Base-by-base conservation (phyloP, 768 basidiomycete species). In the Lactifluus rugatus region DNA sequence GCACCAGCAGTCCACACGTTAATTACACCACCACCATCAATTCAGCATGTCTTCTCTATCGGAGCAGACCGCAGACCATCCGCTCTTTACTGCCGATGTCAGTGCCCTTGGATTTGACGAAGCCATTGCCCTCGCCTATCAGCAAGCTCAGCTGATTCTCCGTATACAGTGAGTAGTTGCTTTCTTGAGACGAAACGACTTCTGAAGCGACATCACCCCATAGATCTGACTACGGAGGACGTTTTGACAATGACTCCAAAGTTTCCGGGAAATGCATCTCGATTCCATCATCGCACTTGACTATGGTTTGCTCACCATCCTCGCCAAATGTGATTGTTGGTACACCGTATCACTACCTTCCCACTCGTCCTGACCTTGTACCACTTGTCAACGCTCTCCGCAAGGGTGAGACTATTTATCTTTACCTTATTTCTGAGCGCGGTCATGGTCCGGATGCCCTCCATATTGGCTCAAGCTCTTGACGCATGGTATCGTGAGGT, bases 371-470 rank as follows among this genome's bases (percentile, higher is more conserved):
- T 5, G 80, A 82, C 62, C 69, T 82, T 23, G 70, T 69, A 45
- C 74, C 76, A 5, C 69, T 81, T 5, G 73, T 82, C 7, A 70
- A 80, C 47, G 69, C 74, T 36, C 69, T 82, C 16, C 67, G 82
- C 34, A 72, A 74, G 32, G 78, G 82, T 46, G 79, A 82, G 19
- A 77, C 75, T 17, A 75, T 79, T 36, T 54, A 48, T 5, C 52
- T 62, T n/a, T 55, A 55, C 48, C 53, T 50, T 26, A 48, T 60
- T 34, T 54, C 55, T 13, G 81, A 82, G 69, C 74, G 79, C 9
- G 81, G 79, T 1, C 82, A 83, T 60, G 82, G 81, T 13, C 67
- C 83, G n/a, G 81, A 82, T 47, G 76, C 80, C 16, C 81, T 58
- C 14, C 57, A 36, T 11, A 44, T 46, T n/a, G 45, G 57, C 5